Evolutionary conservation across 1,139 yeast genomes (phyloP), one percentile per base, ranked within the genome.

Genomic region (Suhomyces chickasaworum): DNA sequence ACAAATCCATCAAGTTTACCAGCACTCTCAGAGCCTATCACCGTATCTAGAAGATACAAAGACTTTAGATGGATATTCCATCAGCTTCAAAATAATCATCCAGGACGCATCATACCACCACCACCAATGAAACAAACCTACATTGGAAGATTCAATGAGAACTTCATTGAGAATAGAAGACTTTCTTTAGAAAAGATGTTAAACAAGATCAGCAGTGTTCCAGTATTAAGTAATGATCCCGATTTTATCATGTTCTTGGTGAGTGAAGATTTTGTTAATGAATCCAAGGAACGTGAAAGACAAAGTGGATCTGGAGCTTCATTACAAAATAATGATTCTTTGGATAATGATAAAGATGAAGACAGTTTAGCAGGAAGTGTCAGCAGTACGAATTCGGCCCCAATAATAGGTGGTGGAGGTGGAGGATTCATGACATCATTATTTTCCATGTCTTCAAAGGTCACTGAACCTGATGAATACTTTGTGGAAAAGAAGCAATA

Each of bases 61-160:
- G 97, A 89, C 62, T 89, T 89, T 66, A 72, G 79, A 73, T 74
- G 98, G 98, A 75, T 93, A 22, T 91, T 89, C 65, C 89, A 89
- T 56, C 97, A 93, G 57, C 72, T 93, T 29, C 89, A 88, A 59
- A 80, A 81, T 53, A 89, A 86, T 57, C 90, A 93, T 60, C 96
- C 96, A 25, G 99, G 99, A 1, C 75, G 80, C 48, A 86, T 95
- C 35, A 84, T 95, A 22, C 99, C 99, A 0, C 97, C 99, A 0
- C 98, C 99, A 9, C 99, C 99, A 1, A 89, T 89, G 32, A 95
- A 95, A 61, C 98, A 93, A 65, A 88, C 89, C 0, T 73, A 73
- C 45, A 86, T 91, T 48, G 97, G 97, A 3, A 75, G 96, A 53
- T 86, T 86, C 66, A 89, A 89, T 59, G 91, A 88, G 55, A 90